Conservation (phyloP, 257 asterid species). For the Primulina tabacum region DNA sequence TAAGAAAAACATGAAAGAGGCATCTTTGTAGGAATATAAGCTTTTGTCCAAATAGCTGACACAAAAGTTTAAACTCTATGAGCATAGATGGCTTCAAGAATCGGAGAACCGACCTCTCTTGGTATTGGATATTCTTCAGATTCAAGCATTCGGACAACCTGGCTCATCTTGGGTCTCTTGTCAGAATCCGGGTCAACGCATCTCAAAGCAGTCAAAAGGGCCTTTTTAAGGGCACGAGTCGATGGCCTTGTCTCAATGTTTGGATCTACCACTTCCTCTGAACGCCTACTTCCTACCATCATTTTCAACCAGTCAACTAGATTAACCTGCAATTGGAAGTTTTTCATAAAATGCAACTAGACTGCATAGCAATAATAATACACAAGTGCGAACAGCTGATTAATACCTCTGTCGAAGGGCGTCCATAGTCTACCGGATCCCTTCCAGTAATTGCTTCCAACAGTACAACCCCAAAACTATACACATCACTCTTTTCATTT, state of each 20-base stretch:
- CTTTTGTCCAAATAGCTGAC: neutral
- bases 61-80: neutral
- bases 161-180: constrained; percentile 95
- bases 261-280: constrained; percentile 97
- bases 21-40: neutral
- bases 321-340: constrained; percentile 57
- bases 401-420: constrained; percentile 87
- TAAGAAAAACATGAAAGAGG: neutral
- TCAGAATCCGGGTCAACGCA: constrained; percentile 99
- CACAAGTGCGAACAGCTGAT: neutral
- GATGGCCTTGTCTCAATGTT: constrained; percentile 79
- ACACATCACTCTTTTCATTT: constrained; percentile 90
- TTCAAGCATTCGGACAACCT: constrained; percentile 95
- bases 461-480: constrained; percentile 88
- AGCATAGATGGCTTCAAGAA: neutral
- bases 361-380: neutral
- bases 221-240: constrained; percentile 84
- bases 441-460: constrained; percentile 92
- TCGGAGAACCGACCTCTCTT: constrained; percentile 62
- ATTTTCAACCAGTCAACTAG: constrained; percentile 96
- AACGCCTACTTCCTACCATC: constrained; percentile 93
- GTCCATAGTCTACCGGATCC: constrained; percentile 96
- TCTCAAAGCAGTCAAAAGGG: constrained; percentile 87
- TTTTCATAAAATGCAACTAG: neutral
- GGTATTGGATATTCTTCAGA: constrained; percentile 96